A percentile compares a stretch with the other conserved stretches of the same genome.
These are phyloP conservation scores for Plasmodium vinckei DNA, from an alignment of 169 alveolate genomes.

Conservation along the genomic window DNA sequence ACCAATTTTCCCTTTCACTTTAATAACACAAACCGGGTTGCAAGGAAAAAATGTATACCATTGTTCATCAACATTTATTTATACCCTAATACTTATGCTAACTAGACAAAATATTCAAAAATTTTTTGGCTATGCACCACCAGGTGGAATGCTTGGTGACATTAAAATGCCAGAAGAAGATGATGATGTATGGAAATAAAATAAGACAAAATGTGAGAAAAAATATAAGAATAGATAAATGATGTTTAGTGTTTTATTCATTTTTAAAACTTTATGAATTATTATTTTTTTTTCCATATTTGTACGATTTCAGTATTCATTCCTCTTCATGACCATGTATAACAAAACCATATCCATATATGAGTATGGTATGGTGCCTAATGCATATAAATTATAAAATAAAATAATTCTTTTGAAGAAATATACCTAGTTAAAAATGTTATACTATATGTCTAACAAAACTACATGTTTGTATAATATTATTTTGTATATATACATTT, in stretches of 20 bases:
- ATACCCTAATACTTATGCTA: constrained; percentile 83
- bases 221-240: not conserved
- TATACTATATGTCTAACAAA: too few relatives aligned
- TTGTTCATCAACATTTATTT: constrained; percentile 85
- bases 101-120: constrained; percentile 80
- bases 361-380: too few relatives aligned
- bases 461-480: too few relatives aligned
- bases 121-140: constrained; percentile 82
- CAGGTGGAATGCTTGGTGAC: constrained; percentile 76
- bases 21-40: constrained; percentile 82
- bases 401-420: too few relatives aligned
- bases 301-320: too few relatives aligned
- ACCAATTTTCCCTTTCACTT: constrained; percentile 80
- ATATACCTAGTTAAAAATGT: too few relatives aligned
- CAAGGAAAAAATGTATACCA: constrained; percentile 79
- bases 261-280: too few relatives aligned
- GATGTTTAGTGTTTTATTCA: not conserved
- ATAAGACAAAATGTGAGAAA: not conserved
- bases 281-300: too few relatives aligned
- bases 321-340: too few relatives aligned
- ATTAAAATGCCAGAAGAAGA: constrained; percentile 76
- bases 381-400: too few relatives aligned
- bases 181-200: constrained; percentile 70
- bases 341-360: too few relatives aligned
- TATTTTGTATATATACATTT: too few relatives aligned